Percentiles rank a stretch among this genome's conserved stretches.
Conservation (phyloP, 805 yeast species). For the Suhomyces faveliae region DNA sequence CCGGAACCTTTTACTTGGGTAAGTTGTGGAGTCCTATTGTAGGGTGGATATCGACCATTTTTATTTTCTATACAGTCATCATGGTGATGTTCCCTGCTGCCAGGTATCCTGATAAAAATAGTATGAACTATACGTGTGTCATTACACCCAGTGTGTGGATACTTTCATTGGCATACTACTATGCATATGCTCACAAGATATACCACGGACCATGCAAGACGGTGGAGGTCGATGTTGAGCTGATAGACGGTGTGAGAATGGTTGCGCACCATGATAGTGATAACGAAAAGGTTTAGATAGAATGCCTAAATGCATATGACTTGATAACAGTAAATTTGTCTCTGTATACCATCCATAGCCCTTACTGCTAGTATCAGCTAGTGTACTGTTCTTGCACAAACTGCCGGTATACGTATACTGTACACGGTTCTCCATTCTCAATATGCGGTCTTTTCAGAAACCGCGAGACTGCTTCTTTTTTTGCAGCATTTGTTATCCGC, state of each 20-base stretch:
- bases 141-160: conserved; percentile 30
- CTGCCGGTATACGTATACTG: no score
- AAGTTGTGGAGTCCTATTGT: conserved; percentile 20
- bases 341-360: no score
- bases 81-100: conserved; percentile 38
- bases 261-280: conserved; percentile 1
- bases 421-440: no score
- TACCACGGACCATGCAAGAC: conserved; percentile 33
- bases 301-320: background rate
- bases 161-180: conserved; percentile 24
- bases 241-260: conserved; percentile 2
- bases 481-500: no score
- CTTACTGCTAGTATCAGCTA: no score
- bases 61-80: conserved; percentile 35
- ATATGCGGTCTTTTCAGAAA: no score
- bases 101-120: conserved; percentile 24
- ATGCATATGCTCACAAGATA: conserved; percentile 25
- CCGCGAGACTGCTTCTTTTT: no score
- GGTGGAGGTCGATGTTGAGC: conserved; percentile 16
- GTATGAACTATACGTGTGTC: conserved; percentile 30
- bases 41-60: conserved; percentile 33
- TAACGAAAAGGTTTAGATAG: background rate
- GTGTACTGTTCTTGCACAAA: no score
- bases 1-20: conserved; percentile 43
- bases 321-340: no score